phyloP scores from a whole-genome alignment of 148 eudicot genomes.

The Chenopodium album region DNA sequence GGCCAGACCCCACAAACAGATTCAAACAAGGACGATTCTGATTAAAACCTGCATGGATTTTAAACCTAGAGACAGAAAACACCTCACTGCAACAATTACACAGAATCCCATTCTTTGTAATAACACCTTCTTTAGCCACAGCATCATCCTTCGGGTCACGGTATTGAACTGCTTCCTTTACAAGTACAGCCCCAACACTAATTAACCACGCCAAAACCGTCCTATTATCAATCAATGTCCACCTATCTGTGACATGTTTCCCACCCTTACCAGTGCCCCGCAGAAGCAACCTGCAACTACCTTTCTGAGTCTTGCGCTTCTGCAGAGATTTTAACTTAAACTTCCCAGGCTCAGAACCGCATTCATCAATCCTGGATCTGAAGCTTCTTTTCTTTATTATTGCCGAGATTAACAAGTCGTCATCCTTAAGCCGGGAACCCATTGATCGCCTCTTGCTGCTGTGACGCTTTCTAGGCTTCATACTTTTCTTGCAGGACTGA shows the following conservation, averaged over 20 bases:
- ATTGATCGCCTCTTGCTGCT: conserved; percentile 35
- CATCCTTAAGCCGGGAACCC: conserved; percentile 57
- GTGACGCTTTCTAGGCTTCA: conserved; percentile 22
- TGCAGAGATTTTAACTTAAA: conserved; percentile 43
- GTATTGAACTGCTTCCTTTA: conserved; percentile 67
- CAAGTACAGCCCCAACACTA: conserved; percentile 48
- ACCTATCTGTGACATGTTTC: conserved; percentile 50
- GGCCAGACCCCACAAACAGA: conserved; percentile 84
- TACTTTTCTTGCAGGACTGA: conserved; percentile 28
- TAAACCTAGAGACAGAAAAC: conserved; percentile 67
- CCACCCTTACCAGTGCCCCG: conserved; percentile 62
- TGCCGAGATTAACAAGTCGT: conserved; percentile 71
- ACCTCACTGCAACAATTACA: conserved; percentile 73
- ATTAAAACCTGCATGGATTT: conserved; percentile 73
- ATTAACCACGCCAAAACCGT: conserved; percentile 83
- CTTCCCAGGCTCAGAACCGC: conserved; percentile 25
- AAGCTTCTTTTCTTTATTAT: conserved; percentile 52
- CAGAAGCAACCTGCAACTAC: conserved; percentile 81
- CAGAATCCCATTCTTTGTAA: conserved; percentile 68
- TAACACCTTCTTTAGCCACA: conserved; percentile 71
- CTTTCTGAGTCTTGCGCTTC: conserved; percentile 67
- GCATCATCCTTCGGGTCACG: conserved; percentile 57
- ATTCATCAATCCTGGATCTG: conserved; percentile 32
- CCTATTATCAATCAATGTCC: conserved; percentile 48
- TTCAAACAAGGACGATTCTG: conserved; percentile 62